phyloP scores from a whole-genome alignment of 441 rosid genomes.

The Gossypium aridum region DNA sequence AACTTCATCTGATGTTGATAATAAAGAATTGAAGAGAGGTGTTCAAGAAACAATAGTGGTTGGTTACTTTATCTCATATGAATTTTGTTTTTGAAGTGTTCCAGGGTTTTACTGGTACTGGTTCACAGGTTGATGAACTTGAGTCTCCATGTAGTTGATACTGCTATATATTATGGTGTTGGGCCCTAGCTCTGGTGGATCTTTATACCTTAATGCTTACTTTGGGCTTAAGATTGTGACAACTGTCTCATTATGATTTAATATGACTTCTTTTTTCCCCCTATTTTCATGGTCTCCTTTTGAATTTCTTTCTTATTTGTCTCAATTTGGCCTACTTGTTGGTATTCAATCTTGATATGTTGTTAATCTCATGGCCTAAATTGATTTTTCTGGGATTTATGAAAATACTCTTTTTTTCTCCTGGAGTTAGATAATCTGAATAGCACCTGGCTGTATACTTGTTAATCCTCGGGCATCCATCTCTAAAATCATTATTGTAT shows the following conservation, averaged over 20 bases:
- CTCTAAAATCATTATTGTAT: background rate
- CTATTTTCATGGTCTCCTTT: background rate
- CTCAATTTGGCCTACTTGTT: background rate
- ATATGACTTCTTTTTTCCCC: background rate
- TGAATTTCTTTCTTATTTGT: background rate
- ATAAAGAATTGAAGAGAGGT: conserved; percentile 55
- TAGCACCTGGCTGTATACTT: background rate
- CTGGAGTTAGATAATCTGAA: conserved; percentile 1
- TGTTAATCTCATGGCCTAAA: background rate
- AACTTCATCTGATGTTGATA: conserved; percentile 28
- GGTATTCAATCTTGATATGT: background rate
- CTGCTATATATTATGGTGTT: background rate
- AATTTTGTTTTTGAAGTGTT: background rate
- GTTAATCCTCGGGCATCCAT: background rate
- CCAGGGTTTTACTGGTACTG: background rate
- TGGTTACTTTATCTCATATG: conserved; percentile 28
- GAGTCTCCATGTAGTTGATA: background rate
- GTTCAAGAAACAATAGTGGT: conserved; percentile 69
- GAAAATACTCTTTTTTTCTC: background rate
- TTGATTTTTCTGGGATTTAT: background rate
- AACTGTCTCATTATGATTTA: background rate
- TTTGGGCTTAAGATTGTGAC: background rate
- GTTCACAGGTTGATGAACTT: background rate
- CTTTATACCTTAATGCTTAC: background rate
- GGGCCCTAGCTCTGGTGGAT: background rate